Evolutionary conservation across 176 grass and related monocot species (phyloP).

Genomic region (Oryza brachyantha): DNA sequence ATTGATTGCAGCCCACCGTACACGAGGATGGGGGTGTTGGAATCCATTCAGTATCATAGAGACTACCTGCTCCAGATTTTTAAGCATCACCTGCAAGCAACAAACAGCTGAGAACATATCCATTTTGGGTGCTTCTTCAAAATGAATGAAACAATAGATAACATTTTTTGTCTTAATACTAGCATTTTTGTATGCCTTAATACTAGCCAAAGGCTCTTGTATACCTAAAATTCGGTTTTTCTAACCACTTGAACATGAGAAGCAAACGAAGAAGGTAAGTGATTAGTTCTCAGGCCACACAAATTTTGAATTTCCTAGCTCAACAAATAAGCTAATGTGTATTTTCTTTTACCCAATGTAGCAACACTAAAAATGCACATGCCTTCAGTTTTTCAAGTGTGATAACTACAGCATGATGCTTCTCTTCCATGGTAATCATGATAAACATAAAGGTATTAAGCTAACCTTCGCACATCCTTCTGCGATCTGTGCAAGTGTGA

Average conservation of each 20-base stretch:
- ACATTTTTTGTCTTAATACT: not conserved
- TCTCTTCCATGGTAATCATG: not conserved
- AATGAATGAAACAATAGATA: not conserved
- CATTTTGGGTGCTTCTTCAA: not conserved
- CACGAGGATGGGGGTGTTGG: conserved; percentile 77
- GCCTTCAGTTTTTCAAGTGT: not conserved
- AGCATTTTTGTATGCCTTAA: not conserved
- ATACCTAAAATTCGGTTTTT: conserved; percentile 11
- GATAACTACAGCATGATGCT: no score
- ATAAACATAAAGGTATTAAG: not conserved
- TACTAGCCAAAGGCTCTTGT: not conserved
- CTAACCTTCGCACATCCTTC: conserved; percentile 97
- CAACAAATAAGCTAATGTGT: not conserved
- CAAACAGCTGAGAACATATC: conserved; percentile 17
- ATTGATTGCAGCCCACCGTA: conserved; percentile 98
- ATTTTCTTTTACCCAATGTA: not conserved
- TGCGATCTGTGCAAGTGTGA: conserved; percentile 96
- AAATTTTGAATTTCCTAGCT: not conserved
- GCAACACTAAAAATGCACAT: conserved; percentile 13
- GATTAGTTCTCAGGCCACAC: not conserved
- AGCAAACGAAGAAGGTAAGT: not conserved
- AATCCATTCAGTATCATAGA: conserved; percentile 86
- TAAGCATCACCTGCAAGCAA: conserved; percentile 81
- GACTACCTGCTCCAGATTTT: conserved; percentile 92
- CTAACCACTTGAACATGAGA: not conserved